Conservation (phyloP, 176 grass and related monocot genomes). For the Eleusine coracana region DNA sequence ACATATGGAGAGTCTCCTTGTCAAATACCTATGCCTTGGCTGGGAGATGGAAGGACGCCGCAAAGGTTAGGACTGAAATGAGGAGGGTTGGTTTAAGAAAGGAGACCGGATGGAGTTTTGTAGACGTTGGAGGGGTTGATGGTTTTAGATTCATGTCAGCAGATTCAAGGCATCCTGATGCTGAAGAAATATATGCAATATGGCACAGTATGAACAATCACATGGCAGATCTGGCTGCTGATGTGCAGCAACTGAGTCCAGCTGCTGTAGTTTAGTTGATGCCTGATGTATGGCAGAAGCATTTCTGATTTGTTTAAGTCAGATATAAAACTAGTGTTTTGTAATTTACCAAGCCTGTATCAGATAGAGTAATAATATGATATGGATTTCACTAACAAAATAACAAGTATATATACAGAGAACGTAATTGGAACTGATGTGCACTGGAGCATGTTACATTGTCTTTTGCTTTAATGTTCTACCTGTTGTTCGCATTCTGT, state of each 20-base stretch:
- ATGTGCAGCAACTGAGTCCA: slow-evolving; percentile 35
- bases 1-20: slow-evolving; percentile 69
- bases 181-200: slow-evolving; percentile 61
- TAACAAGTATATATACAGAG: slow-evolving; percentile 7
- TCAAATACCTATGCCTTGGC: slow-evolving; percentile 59
- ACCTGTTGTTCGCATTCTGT: too few species aligned
- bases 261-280: slow-evolving; percentile 35
- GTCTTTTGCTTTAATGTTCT: neutral
- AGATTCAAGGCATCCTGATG: slow-evolving; percentile 59
- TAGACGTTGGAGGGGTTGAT: slow-evolving; percentile 61
- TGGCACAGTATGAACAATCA: slow-evolving; percentile 64
- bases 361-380: neutral
- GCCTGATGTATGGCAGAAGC: slow-evolving; percentile 13
- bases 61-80: slow-evolving; percentile 69
- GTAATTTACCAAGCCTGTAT: neutral
- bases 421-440: neutral
- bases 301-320: neutral
- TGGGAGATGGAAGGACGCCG: slow-evolving; percentile 61
- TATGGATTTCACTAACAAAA: slow-evolving; percentile 13
- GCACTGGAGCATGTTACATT: neutral
- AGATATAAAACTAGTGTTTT: slow-evolving; percentile 11
- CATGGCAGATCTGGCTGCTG: slow-evolving; percentile 42
- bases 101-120: slow-evolving; percentile 74
- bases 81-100: slow-evolving; percentile 55
- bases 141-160: slow-evolving; percentile 60